A percentile compares a stretch with the other conserved stretches of the same genome.
Evolutionary conservation across 2,329 filamentous ascomycete species (phyloP).

Genomic region (Calonectria naviculata): DNA sequence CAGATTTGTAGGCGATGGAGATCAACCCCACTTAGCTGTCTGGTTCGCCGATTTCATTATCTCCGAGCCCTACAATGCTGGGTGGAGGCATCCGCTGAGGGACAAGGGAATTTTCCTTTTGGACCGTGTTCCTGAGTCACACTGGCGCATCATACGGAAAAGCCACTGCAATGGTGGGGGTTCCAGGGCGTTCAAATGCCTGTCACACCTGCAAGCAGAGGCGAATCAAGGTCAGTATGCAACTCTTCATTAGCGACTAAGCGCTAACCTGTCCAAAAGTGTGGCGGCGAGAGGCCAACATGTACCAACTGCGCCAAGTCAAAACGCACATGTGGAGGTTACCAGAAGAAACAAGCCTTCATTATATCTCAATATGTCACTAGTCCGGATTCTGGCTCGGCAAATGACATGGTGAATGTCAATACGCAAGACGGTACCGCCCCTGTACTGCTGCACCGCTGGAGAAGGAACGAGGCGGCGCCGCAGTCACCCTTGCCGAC

Average conservation of each 20-base stretch:
- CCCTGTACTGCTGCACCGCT: slow-evolving; percentile 10
- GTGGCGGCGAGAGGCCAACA: slow-evolving; percentile 14
- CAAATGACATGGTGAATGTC: neutral
- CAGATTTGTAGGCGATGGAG: neutral
- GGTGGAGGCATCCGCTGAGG: neutral
- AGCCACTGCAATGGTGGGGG: slow-evolving; percentile 11
- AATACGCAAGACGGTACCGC: neutral
- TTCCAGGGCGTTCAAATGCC: slow-evolving; percentile 18
- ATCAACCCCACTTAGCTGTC: neutral
- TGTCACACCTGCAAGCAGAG: slow-evolving; percentile 23
- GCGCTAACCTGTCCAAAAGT: neutral
- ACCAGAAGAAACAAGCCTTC: slow-evolving; percentile 16
- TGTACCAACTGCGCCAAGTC: slow-evolving; percentile 16
- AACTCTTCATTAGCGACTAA: neutral
- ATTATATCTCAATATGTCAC: slow-evolving; percentile 9
- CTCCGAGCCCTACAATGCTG: neutral
- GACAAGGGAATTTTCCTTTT: neutral
- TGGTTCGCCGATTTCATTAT: neutral
- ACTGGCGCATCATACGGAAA: neutral
- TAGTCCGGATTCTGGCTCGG: neutral
- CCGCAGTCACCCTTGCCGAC: neutral
- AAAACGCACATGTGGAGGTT: slow-evolving; percentile 15
- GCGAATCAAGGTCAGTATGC: slow-evolving; percentile 6
- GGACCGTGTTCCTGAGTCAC: neutral
- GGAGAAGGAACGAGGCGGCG: neutral